These are phyloP conservation scores for Nyssa sinensis DNA, from an alignment of 148 eudicot genomes.

Conservation along the genomic window DNA sequence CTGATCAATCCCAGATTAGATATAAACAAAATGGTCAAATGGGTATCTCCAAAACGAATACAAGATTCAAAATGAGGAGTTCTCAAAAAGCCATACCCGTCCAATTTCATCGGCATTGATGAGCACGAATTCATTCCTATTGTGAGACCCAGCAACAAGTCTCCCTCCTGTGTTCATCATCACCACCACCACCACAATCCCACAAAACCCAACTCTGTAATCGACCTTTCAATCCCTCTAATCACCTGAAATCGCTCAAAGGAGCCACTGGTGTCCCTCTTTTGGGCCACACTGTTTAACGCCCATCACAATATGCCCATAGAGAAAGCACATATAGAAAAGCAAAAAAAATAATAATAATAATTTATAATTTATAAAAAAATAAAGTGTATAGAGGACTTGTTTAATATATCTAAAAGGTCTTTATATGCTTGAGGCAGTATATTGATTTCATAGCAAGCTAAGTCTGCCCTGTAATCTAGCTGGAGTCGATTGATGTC, in stretches of 20 bases:
- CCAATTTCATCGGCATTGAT: slow-evolving; percentile 81
- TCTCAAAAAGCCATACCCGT: slow-evolving; percentile 32
- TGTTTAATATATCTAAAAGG: too few relatives aligned
- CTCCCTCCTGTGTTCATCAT: slow-evolving; percentile 64
- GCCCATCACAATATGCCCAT: slow-evolving; percentile 31
- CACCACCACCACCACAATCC: background rate
- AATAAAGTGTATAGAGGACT: too few relatives aligned
- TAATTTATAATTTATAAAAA: too few relatives aligned
- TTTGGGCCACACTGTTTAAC: slow-evolving; percentile 15
- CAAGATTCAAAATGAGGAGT: slow-evolving; percentile 9
- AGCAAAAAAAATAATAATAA: too few relatives aligned
- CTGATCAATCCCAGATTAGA: too few relatives aligned
- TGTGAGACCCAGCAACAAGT: slow-evolving; percentile 72
- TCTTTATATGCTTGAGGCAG: too few relatives aligned
- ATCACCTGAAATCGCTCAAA: slow-evolving; percentile 16
- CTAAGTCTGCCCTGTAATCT: too few relatives aligned
- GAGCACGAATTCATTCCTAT: slow-evolving; percentile 67
- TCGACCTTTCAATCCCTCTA: background rate
- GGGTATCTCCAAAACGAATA: background rate
- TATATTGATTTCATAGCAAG: too few relatives aligned
- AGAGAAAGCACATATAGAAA: too few relatives aligned
- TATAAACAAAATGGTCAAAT: too few relatives aligned
- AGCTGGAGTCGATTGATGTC: too few relatives aligned
- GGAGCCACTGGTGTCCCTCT: slow-evolving; percentile 3
- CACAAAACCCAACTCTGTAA: slow-evolving; percentile 5